These are phyloP conservation scores for Trichophyton equinum DNA, from an alignment of 2,329 filamentous ascomycete genomes.

Conservation along the genomic window DNA sequence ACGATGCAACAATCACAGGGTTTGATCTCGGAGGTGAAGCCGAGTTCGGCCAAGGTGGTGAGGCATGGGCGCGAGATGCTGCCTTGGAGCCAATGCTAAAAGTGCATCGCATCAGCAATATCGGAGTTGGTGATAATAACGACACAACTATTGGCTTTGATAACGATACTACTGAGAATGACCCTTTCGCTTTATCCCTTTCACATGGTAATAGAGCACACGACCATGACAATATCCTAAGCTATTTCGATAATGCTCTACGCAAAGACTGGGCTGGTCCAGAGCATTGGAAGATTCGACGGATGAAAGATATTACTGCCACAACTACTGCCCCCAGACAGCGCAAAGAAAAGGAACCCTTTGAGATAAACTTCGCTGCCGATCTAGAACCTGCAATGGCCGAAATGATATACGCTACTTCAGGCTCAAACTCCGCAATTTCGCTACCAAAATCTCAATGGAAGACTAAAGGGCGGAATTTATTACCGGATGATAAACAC, in stretches of 20 bases:
- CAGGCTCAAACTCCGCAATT: slow-evolving; percentile 67
- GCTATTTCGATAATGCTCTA: slow-evolving; percentile 91
- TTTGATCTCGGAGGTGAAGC: slow-evolving; percentile 59
- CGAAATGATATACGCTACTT: slow-evolving; percentile 68
- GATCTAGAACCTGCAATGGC: slow-evolving; percentile 59
- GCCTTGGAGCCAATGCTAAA: slow-evolving; percentile 77
- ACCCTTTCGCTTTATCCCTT: slow-evolving; percentile 70
- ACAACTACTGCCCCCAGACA: slow-evolving; percentile 41
- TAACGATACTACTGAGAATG: slow-evolving; percentile 37
- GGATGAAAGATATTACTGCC: slow-evolving; percentile 69
- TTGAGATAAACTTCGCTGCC: slow-evolving; percentile 80
- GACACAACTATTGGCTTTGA: slow-evolving; percentile 37
- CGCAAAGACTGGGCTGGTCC: slow-evolving; percentile 97
- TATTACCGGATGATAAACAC: slow-evolving; percentile 94
- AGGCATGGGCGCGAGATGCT: slow-evolving; percentile 86
- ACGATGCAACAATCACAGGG: slow-evolving; percentile 54
- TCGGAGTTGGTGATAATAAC: slow-evolving; percentile 44
- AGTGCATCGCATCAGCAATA: slow-evolving; percentile 44
- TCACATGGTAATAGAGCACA: slow-evolving; percentile 54
- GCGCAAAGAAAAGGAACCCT: slow-evolving; percentile 90
- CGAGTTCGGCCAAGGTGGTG: slow-evolving; percentile 88
- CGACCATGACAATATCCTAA: slow-evolving; percentile 85
- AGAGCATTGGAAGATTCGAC: slow-evolving; percentile 96
- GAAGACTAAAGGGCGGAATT: slow-evolving; percentile 84
- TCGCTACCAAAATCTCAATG: slow-evolving; percentile 85